Percentiles rank a stretch among this genome's conserved stretches.
Evolutionary conservation across 805 yeast genomes (phyloP).

Genomic region (Starmera caribaea): DNA sequence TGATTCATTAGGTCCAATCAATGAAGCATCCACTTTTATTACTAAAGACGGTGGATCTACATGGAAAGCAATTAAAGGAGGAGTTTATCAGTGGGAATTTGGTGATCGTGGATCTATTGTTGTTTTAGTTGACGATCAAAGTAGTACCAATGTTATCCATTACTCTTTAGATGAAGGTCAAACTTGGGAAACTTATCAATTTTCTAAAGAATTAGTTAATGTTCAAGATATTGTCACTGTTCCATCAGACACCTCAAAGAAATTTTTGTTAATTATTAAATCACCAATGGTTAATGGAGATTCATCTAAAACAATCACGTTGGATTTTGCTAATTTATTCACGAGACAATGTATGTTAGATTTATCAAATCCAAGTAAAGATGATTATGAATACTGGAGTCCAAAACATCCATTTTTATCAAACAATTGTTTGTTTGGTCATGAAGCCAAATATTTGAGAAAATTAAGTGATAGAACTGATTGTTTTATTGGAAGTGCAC

Average conservation of each 20-base stretch:
- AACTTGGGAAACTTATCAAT: conserved; percentile 60
- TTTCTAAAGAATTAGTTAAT: conserved; percentile 44
- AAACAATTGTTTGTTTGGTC: conserved; percentile 64
- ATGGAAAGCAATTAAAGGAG: conserved; percentile 74
- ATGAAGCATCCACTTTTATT: conserved; percentile 60
- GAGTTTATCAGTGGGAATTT: conserved; percentile 84
- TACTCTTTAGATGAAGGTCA: conserved; percentile 77
- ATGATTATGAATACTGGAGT: conserved; percentile 58
- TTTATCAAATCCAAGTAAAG: conserved; percentile 29
- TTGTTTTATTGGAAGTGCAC: conserved; percentile 56
- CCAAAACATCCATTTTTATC: conserved; percentile 45
- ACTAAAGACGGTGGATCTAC: conserved; percentile 82
- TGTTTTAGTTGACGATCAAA: conserved; percentile 53
- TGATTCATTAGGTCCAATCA: conserved; percentile 33
- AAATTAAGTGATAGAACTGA: conserved; percentile 40
- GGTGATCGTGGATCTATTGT: conserved; percentile 92
- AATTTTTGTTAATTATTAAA: conserved; percentile 54
- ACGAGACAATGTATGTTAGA: conserved; percentile 46
- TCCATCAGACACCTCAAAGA: conserved; percentile 79
- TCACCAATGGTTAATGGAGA: conserved; percentile 34
- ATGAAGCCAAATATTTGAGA: conserved; percentile 48
- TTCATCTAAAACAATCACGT: conserved; percentile 33
- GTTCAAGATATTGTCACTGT: conserved; percentile 77
- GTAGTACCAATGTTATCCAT: conserved; percentile 43
- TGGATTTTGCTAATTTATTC: conserved; percentile 48